Percentiles rank a stretch among this genome's conserved stretches.
phyloP scores from a whole-genome alignment of 306 rosid species.

The Ochetophila trinervis region DNA sequence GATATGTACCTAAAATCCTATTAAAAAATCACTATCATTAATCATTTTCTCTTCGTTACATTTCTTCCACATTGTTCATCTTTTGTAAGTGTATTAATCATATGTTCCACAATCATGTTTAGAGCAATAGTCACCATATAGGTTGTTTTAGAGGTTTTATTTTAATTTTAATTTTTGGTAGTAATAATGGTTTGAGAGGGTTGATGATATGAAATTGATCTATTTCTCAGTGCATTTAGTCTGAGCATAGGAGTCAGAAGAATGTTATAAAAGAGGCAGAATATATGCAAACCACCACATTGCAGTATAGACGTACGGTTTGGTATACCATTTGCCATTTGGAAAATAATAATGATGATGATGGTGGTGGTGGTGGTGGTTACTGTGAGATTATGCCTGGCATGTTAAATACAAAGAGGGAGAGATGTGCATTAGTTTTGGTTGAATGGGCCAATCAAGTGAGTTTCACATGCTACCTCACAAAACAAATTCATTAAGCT shows the following conservation, averaged over 20 bases:
- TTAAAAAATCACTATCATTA: constrained; percentile 9
- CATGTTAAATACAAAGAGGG: neutral
- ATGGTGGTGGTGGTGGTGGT: neutral
- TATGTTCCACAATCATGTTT: neutral
- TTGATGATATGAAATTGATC: no score
- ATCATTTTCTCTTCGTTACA: neutral
- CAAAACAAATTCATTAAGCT: constrained; percentile 21
- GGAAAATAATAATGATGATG: no score
- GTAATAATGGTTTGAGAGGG: no score
- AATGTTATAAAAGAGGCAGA: no score
- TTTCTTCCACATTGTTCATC: constrained; percentile 4
- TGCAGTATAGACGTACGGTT: no score
- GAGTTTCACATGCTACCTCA: constrained; percentile 29
- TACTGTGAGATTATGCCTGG: neutral
- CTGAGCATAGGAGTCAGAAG: no score
- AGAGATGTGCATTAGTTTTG: constrained; percentile 2
- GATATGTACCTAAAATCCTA: constrained; percentile 21
- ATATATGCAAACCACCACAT: no score
- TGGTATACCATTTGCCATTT: no score
- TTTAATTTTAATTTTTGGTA: no score
- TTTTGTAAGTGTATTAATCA: no score
- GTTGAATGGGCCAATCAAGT: constrained; percentile 19
- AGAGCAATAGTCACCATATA: neutral
- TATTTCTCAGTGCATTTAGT: no score
- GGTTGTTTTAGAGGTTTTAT: no score